These are phyloP conservation scores for Phytophthora citrophthora DNA, from an alignment of 352 stramenopile genomes.

Conservation along the genomic window DNA sequence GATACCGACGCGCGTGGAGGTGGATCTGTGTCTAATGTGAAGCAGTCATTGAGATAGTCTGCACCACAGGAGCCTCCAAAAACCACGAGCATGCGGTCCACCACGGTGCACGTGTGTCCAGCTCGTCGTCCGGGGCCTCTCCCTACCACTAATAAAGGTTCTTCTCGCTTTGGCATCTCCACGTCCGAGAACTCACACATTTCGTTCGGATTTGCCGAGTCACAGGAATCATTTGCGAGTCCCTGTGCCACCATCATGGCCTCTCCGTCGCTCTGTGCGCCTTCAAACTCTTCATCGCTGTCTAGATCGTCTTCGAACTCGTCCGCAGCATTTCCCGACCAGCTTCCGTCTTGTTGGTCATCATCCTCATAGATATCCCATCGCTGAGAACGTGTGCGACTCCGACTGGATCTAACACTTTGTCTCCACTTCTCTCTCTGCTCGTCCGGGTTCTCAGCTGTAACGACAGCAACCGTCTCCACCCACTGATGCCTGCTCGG, in stretches of 20 bases:
- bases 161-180: slow-evolving; percentile 31
- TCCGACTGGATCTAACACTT: slow-evolving; percentile 20
- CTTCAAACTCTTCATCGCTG: slow-evolving; percentile 37
- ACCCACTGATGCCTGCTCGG: slow-evolving; percentile 52
- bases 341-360: slow-evolving; percentile 38
- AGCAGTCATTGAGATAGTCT: slow-evolving; percentile 96
- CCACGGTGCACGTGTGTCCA: slow-evolving; percentile 94
- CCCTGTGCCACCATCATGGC: slow-evolving; percentile 36
- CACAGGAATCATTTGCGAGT: slow-evolving; percentile 32
- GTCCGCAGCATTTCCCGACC: slow-evolving; percentile 25
- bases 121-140: slow-evolving; percentile 88
- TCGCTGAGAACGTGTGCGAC: slow-evolving; percentile 20
- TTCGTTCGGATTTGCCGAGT: slow-evolving; percentile 71
- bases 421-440: slow-evolving; percentile 31
- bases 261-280: slow-evolving; percentile 48
- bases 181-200: slow-evolving; percentile 46
- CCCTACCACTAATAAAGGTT: slow-evolving; percentile 89
- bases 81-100: slow-evolving; percentile 93
- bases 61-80: slow-evolving; percentile 93
- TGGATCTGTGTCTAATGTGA: slow-evolving; percentile 95
- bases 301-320: slow-evolving; percentile 34
- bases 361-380: slow-evolving; percentile 59
- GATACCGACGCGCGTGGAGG: slow-evolving; percentile 85
- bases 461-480: slow-evolving; percentile 50
- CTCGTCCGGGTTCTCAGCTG: slow-evolving; percentile 16